These are phyloP conservation scores for Golubevia pallescens DNA, from an alignment of 1,284 basidiomycete genomes.

Conservation along the genomic window DNA sequence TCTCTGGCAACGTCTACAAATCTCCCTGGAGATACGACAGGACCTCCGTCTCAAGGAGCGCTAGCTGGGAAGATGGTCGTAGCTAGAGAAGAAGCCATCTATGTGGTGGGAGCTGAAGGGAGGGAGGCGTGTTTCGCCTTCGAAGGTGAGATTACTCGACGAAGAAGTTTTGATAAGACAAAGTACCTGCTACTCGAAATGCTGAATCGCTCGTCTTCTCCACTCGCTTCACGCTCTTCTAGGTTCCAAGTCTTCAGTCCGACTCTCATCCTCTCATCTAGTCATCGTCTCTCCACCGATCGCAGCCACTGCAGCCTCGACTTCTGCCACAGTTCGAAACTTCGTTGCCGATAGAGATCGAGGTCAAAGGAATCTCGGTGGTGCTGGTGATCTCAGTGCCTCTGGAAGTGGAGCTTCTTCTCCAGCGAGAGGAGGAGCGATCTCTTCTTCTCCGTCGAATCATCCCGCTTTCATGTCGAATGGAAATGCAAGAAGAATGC, in stretches of 20 bases:
- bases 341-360: no score
- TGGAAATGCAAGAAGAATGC: neutral
- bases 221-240: neutral
- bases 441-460: neutral
- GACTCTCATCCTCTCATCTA: conserved; percentile 24
- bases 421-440: neutral
- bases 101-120: conserved; percentile 52
- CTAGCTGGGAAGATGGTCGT: conserved; percentile 49
- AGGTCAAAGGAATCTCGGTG: neutral
- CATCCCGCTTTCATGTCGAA: no score
- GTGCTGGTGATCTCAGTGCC: neutral
- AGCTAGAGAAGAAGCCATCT: conserved; percentile 59
- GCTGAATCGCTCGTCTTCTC: neutral
- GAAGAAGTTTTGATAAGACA: neutral
- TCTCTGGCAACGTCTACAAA: neutral
- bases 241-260: conserved; percentile 40
- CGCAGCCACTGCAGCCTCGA: conserved; percentile 72
- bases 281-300: conserved; percentile 87
- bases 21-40: neutral
- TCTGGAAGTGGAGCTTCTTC: neutral
- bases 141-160: conserved; percentile 24
- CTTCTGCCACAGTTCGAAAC: conserved; percentile 78
- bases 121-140: conserved; percentile 57
- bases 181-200: neutral
- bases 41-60: neutral